Percentiles rank a stretch among this genome's conserved stretches.
Conservation (phyloP, 176 grass and related monocot genomes). For the Aegilops umbellulata region DNA sequence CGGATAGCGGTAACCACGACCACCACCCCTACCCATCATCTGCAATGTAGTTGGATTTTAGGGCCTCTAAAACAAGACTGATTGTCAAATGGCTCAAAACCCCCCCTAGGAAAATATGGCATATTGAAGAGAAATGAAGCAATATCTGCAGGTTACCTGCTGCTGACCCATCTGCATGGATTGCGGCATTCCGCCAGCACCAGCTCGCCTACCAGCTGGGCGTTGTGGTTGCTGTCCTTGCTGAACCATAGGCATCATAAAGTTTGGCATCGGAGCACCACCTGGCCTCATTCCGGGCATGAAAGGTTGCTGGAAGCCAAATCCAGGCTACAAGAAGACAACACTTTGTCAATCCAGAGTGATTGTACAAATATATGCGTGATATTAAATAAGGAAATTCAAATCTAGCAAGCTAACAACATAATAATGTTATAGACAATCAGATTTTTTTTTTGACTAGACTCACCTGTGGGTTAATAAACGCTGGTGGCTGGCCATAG, state of each 20-base stretch:
- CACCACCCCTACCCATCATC: constrained; percentile 68
- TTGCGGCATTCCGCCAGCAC: constrained; percentile 55
- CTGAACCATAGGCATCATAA: constrained; percentile 83
- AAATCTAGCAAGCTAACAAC: background rate
- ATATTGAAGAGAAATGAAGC: background rate
- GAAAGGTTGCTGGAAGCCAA: constrained; percentile 86
- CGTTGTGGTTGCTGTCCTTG: constrained; percentile 80
- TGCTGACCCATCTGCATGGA: constrained; percentile 55
- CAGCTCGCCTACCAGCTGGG: constrained; percentile 54
- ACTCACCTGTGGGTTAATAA: constrained; percentile 80
- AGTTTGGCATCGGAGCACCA: constrained; percentile 52
- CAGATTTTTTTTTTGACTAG: background rate
- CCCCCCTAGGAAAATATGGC: background rate
- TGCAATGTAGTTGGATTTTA: constrained; percentile 32
- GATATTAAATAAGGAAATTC: background rate
- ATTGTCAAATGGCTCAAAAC: background rate
- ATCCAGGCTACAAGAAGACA: constrained; percentile 63
- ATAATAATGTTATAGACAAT: no score
- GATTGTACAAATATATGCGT: background rate
- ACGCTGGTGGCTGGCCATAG: constrained; percentile 83
- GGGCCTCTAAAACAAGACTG: background rate
- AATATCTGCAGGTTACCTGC: constrained; percentile 37
- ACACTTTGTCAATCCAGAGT: background rate
- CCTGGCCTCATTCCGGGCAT: constrained; percentile 88
- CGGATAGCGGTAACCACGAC: constrained; percentile 60